These are phyloP conservation scores for Pelargonium cotyledonis DNA, from an alignment of 441 rosid species.

Conservation along the genomic window DNA sequence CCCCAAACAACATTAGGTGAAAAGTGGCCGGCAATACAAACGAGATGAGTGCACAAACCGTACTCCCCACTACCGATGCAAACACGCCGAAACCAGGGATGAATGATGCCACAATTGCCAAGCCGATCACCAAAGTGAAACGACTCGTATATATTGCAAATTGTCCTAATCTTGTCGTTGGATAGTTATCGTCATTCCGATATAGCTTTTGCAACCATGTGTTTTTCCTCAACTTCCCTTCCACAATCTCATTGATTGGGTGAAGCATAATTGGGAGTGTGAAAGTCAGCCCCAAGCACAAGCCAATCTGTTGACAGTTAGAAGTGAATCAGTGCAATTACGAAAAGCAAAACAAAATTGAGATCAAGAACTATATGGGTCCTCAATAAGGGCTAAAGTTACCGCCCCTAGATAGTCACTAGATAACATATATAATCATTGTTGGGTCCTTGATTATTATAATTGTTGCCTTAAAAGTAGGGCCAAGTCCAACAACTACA, in stretches of 20 bases:
- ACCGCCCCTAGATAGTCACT: not conserved
- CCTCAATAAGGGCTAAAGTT: not conserved
- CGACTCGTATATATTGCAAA: conserved; percentile 34
- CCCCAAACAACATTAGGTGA: conserved; percentile 61
- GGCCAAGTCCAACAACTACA: not conserved
- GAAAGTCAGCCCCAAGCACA: conserved; percentile 75
- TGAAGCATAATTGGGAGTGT: conserved; percentile 83
- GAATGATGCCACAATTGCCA: conserved; percentile 54
- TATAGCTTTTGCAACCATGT: conserved; percentile 38
- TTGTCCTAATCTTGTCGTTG: conserved; percentile 29
- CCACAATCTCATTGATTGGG: conserved; percentile 76
- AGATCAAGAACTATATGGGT: not conserved
- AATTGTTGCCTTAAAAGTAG: not conserved
- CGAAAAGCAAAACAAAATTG: too few species aligned
- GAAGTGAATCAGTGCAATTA: not conserved
- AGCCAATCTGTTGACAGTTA: conserved; percentile 50
- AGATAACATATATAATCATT: not conserved
- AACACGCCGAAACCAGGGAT: conserved; percentile 71
- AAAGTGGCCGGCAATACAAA: conserved; percentile 77
- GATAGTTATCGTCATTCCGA: conserved; percentile 22
- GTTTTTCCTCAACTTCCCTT: conserved; percentile 46
- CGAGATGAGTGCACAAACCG: conserved; percentile 69
- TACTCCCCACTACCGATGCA: conserved; percentile 71
- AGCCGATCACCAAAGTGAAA: conserved; percentile 40
- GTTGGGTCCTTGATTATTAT: not conserved